Conservation (phyloP, 2,329 filamentous ascomycete species). For the Pseudocercospora fuligena region DNA sequence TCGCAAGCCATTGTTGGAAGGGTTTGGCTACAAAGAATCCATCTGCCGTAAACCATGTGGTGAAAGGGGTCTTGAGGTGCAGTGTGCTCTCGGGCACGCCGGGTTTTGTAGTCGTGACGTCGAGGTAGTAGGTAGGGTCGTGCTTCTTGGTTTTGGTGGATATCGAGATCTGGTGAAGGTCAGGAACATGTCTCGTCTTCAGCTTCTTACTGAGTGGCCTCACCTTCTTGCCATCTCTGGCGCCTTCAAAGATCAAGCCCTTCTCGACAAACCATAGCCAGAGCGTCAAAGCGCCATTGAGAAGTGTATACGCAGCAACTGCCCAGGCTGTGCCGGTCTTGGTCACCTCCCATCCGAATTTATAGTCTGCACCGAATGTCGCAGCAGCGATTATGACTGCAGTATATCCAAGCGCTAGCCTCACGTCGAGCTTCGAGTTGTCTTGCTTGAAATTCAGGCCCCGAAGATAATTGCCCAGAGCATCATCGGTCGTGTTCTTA, state of each 20-base stretch:
- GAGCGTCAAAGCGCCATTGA: constrained; percentile 78
- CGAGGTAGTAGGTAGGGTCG: constrained; percentile 78
- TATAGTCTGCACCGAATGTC: constrained; percentile 91
- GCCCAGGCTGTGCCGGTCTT: constrained; percentile 81
- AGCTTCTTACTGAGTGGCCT: constrained; percentile 23
- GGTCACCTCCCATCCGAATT: constrained; percentile 83
- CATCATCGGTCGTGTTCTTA: constrained; percentile 95
- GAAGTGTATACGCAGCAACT: constrained; percentile 75
- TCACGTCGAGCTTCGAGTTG: constrained; percentile 79
- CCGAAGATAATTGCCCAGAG: constrained; percentile 90
- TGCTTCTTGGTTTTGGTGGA: constrained; percentile 76
- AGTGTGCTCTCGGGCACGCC: constrained; percentile 39
- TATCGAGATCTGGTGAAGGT: constrained; percentile 68
- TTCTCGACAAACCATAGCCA: constrained; percentile 88
- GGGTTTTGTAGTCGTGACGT: constrained; percentile 54
- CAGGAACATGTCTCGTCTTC: constrained; percentile 5
- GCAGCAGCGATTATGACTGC: constrained; percentile 79
- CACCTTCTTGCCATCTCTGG: constrained; percentile 69
- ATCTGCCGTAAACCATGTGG: constrained; percentile 73
- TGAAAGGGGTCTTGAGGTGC: constrained; percentile 68
- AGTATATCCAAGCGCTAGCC: constrained; percentile 79
- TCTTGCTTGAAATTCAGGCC: constrained; percentile 83
- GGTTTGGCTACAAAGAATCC: constrained; percentile 75
- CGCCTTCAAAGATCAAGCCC: constrained; percentile 79
- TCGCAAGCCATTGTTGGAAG: constrained; percentile 78